Base-by-base conservation (phyloP, 441 rosid species). In the Raphanus hybrid region DNA sequence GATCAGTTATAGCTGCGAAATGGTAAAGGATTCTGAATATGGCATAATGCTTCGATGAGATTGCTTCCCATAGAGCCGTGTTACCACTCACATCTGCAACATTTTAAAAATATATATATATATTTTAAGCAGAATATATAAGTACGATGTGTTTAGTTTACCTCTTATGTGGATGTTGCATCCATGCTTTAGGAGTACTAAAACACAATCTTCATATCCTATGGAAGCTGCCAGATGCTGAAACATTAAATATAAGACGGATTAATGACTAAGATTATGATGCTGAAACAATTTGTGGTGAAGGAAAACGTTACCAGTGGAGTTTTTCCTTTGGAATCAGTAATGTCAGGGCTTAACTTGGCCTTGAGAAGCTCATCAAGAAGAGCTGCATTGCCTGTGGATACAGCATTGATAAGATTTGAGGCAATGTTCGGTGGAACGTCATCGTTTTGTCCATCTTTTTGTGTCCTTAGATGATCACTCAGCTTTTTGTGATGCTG, bases 161-260 rank as follows among this genome's bases (percentile, higher is more conserved):
- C 84, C 84, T 77, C 55, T 73, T 35, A 64, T 4, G 43, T 73
- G 78, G 6, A 77, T 77, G 74, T 73, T 77, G 64, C 84, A 77
- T 32, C 81, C 84, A 14, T 81, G 81, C 65, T 81, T 81, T 12
- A 81, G 23, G 60, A 81, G 84, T 73, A 81, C 69, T n/a, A 81
- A 69, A 5, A 77, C 78, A 64, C 81, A 77, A 50, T 91, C 94
- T 78, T 89, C 97, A 61, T 89, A 91, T 71, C 97, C 97, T 75
- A 80, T 84, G 2, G 94, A 86, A 73, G 95, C 97, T 39, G 97
- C 97, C 69, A 94, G 75, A 76, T 92, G 98, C 97, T 94, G 91
- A 78, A 76, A 67, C 23, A 82, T 1, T 7, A 70, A 70, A 18
- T 41, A 74, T 34, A 71, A 54, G 23, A 77, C 34, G 7, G 43